Base-by-base conservation (phyloP, 2,329 filamentous ascomycete genomes). In the Alternaria rosae region DNA sequence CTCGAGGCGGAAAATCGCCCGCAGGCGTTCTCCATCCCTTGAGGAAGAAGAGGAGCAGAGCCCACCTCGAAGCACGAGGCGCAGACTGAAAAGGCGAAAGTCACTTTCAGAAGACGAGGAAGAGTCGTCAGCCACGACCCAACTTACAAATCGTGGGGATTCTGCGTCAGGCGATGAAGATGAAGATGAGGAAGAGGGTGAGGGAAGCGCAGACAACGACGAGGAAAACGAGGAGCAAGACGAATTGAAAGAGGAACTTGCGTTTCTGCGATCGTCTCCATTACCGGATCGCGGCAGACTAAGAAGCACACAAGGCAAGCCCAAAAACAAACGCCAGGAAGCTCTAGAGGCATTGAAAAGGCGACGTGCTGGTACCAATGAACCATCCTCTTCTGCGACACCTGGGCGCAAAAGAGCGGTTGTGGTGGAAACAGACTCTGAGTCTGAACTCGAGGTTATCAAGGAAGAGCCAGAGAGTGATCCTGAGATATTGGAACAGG, bases 231-330 rank as follows among this genome's bases (percentile, higher is more conserved):
- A 66, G 41, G 70, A 73, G 42, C 70, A 72, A 8, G 79, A 82
- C 11, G 82, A 84, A 48, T 67, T 85, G 11, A 75, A 80, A 38
- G 81, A 83, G 53, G 83, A 85, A 42, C 70, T 85, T 3, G 79
- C 82, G 6, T 83, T 82, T 55, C 67, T 85, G 12, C 62, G 72
- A 41, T 78, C 77, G 1, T 78, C 78, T 2, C 73, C 76, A 66
- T 67, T 67, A 61, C 64, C 67, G 17, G 70, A 73, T 50, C 69
- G 70, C 50, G 70, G 68, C 20, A 65, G 72, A 17, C 48, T 76
- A 6, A 59, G 73, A 26, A 76, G 70, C 44, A 69, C 62, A 3
- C 66, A 73, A 2, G 65, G 64, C 5, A 75, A 69, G 44, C 72
- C 73, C 2, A 72, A 72, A 69, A 79, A 69, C 43, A 77, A 77